phyloP scores from a whole-genome alignment of 495 filamentous ascomycete species.

The Lophium mytilinum region DNA sequence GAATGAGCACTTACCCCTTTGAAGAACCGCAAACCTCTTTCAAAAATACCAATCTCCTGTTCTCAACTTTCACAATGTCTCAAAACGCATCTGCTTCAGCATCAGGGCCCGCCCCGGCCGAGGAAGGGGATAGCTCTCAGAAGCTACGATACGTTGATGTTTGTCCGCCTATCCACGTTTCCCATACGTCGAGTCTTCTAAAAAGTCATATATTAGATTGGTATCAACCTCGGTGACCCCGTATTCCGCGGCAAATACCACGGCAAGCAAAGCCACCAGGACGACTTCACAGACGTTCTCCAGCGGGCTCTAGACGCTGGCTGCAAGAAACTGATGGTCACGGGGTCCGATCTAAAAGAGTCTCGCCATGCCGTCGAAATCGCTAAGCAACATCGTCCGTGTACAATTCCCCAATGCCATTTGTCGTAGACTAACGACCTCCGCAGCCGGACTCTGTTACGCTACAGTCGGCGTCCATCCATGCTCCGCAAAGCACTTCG shows the following conservation, averaged over 20 bases:
- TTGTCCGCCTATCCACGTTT: conserved; percentile 24
- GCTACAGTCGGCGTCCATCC: conserved; percentile 91
- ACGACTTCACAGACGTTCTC: conserved; percentile 70
- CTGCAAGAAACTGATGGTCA: conserved; percentile 84
- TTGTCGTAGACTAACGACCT: not conserved
- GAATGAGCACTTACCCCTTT: too few species aligned
- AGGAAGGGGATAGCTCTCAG: not conserved
- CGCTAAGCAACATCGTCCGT: conserved; percentile 61
- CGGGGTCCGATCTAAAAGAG: conserved; percentile 78
- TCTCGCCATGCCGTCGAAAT: conserved; percentile 67
- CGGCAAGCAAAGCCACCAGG: conserved; percentile 68
- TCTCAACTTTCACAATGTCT: too few species aligned
- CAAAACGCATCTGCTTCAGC: too few species aligned
- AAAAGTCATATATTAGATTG: conserved; percentile 45
- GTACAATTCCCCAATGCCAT: not conserved
- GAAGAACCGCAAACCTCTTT: too few species aligned
- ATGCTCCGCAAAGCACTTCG: conserved; percentile 66
- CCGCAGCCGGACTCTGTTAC: conserved; percentile 67
- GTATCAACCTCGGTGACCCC: conserved; percentile 88
- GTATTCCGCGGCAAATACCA: conserved; percentile 80
- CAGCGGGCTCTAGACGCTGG: conserved; percentile 66
- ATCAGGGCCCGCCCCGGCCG: too few species aligned
- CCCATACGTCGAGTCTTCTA: not conserved
- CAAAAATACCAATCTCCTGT: too few species aligned
- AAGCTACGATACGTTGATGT: conserved; percentile 55